Conservation (phyloP, 176 grass and related monocot genomes). For the Aegilops sharonensis region DNA sequence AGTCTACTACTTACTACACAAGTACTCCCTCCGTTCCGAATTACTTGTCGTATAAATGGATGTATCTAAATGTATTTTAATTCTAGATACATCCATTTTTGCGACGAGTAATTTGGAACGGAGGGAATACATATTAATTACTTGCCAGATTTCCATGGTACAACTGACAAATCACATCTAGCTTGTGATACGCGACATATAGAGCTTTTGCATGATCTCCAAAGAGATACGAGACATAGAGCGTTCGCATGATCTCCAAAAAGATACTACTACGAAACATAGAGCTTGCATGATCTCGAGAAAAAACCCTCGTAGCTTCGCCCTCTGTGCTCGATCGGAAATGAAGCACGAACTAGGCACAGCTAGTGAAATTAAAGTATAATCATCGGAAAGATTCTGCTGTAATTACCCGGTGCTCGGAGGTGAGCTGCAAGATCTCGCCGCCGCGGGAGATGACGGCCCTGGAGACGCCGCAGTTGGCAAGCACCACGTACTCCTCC, state of each 20-base stretch:
- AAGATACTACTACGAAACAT: not conserved
- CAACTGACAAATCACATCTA: not conserved
- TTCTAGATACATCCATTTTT: too few species aligned
- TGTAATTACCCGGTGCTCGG: constrained; percentile 21
- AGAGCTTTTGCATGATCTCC: not conserved
- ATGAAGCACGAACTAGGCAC: not conserved
- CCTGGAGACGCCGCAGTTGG: constrained; percentile 14
- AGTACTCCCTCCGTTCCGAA: too few species aligned
- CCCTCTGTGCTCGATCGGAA: not conserved
- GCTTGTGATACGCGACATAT: not conserved
- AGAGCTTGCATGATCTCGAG: not conserved
- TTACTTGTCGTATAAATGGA: too few species aligned
- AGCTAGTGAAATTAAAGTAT: not conserved
- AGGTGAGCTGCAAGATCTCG: not conserved
- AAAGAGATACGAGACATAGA: too few species aligned
- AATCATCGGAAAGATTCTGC: not conserved
- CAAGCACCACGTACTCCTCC: constrained; percentile 4
- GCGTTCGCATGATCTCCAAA: not conserved
- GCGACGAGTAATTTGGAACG: too few species aligned
- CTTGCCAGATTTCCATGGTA: not conserved
- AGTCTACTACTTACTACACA: not conserved
- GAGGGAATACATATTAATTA: not conserved
- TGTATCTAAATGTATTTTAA: too few species aligned
- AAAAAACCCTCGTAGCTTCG: not conserved
- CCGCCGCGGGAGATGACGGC: constrained; percentile 11